Evolutionary conservation across 78 protist genomes (phyloP).

Genomic region (Guillardia theta): DNA sequence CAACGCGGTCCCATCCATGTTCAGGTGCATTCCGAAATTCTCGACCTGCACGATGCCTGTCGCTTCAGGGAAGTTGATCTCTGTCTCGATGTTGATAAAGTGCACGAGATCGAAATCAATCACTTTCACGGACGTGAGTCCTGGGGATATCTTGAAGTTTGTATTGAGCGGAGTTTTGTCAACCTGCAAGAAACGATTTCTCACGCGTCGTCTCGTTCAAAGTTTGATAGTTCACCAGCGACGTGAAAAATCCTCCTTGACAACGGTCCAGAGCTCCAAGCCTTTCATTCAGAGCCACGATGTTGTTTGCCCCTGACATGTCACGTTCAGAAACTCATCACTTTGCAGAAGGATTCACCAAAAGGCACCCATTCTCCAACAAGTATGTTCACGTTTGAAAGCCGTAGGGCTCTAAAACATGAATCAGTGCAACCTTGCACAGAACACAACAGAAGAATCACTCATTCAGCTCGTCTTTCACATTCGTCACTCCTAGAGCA

Average conservation of each 20-base stretch:
- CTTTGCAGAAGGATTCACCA: too few species aligned
- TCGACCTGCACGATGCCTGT: constrained; percentile 4
- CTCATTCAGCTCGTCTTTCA: constrained; percentile 4
- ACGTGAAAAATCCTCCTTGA: neutral
- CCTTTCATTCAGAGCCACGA: neutral
- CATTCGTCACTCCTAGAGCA: neutral
- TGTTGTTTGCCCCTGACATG: too few species aligned
- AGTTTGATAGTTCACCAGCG: too few species aligned
- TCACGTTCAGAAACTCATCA: too few species aligned
- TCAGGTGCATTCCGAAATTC: constrained; percentile 43
- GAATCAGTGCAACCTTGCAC: neutral
- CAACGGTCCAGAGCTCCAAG: neutral
- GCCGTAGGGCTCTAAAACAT: neutral
- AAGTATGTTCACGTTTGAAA: neutral
- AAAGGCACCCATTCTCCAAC: constrained; percentile 56
- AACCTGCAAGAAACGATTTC: too few species aligned
- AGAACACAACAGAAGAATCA: neutral
- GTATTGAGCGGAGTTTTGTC: neutral
- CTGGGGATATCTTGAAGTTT: neutral
- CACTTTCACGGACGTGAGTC: neutral
- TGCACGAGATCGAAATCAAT: neutral
- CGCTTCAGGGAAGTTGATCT: constrained; percentile 6
- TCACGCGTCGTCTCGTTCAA: too few species aligned
- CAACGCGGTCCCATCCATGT: constrained; percentile 34
- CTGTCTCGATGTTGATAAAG: neutral